Conservation (phyloP, 2,329 filamentous ascomycete species). For the Fusarium beomiforme region DNA sequence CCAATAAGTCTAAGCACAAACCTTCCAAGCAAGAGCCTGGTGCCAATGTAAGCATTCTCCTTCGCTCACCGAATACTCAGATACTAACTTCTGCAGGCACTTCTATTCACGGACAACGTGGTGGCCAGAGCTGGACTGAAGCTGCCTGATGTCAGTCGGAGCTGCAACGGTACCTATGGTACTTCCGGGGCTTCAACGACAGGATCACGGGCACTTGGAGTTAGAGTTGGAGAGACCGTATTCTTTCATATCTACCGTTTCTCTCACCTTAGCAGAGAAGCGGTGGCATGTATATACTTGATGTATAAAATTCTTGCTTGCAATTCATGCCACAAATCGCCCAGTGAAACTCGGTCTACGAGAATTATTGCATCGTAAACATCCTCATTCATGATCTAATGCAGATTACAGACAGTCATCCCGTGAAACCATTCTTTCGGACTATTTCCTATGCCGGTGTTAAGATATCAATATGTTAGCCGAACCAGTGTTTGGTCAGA, state of each 20-base stretch:
- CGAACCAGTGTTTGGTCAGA: background rate
- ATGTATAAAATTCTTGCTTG: constrained; percentile 7
- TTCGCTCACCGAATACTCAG: too few species aligned
- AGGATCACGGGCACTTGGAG: background rate
- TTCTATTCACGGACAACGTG: constrained; percentile 36
- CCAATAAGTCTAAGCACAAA: constrained; percentile 9
- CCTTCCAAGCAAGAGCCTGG: background rate
- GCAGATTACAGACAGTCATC: background rate
- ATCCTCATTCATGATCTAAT: too few species aligned
- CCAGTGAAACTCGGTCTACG: too few species aligned
- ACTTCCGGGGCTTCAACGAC: constrained; percentile 35
- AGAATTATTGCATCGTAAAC: too few species aligned
- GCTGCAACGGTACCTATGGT: constrained; percentile 39
- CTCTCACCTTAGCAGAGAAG: background rate
- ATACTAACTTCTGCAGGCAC: constrained; percentile 15
- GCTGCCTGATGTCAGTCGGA: constrained; percentile 39
- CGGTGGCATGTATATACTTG: constrained; percentile 6
- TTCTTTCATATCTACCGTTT: constrained; percentile 42
- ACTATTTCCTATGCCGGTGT: background rate
- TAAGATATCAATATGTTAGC: background rate
- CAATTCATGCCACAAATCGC: background rate
- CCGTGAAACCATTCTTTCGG: background rate
- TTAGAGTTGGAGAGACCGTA: background rate
- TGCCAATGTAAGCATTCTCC: constrained; percentile 3
- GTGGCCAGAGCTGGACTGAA: constrained; percentile 39